phyloP scores from a whole-genome alignment of 2,329 filamentous ascomycete genomes.

The Aspergillus unguis region DNA sequence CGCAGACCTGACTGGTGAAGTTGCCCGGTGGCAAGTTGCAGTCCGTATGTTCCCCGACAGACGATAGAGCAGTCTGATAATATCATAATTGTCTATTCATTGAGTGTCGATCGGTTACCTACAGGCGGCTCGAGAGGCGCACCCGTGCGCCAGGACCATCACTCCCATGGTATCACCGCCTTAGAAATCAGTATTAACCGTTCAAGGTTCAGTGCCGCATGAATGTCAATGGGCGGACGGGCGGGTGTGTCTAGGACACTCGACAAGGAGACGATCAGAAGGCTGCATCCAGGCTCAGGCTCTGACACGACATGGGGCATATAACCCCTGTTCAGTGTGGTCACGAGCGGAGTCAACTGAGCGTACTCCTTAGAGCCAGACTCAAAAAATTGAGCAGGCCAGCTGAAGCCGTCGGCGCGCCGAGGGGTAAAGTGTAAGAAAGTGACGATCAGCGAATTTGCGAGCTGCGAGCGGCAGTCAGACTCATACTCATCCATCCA shows the following conservation, averaged over 20 bases:
- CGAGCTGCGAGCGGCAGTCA: not conserved
- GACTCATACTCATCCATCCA: not conserved
- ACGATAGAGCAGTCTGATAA: too few species aligned
- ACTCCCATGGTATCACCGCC: not conserved
- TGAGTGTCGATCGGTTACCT: slow-evolving; percentile 13
- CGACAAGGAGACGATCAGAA: slow-evolving; percentile 5
- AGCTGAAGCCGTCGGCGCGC: too few species aligned
- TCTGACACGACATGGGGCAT: slow-evolving; percentile 3
- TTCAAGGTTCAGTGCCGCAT: slow-evolving; percentile 3
- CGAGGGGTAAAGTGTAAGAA: not conserved
- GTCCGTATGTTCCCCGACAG: too few species aligned
- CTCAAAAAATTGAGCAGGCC: too few species aligned
- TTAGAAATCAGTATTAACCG: not conserved
- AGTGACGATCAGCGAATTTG: slow-evolving; percentile 5
- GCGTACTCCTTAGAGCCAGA: too few species aligned
- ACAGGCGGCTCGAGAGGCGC: not conserved
- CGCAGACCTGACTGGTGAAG: too few species aligned
- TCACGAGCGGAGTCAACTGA: slow-evolving; percentile 5
- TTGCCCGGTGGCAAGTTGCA: too few species aligned
- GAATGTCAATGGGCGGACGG: not conserved
- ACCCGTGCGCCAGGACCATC: not conserved
- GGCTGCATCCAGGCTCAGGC: slow-evolving; percentile 8
- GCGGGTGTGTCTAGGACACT: not conserved
- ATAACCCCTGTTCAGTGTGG: slow-evolving; percentile 7
- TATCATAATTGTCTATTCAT: too few species aligned